phyloP scores from a whole-genome alignment of 495 filamentous ascomycete genomes.

The Aspergillus heteromorphus region DNA sequence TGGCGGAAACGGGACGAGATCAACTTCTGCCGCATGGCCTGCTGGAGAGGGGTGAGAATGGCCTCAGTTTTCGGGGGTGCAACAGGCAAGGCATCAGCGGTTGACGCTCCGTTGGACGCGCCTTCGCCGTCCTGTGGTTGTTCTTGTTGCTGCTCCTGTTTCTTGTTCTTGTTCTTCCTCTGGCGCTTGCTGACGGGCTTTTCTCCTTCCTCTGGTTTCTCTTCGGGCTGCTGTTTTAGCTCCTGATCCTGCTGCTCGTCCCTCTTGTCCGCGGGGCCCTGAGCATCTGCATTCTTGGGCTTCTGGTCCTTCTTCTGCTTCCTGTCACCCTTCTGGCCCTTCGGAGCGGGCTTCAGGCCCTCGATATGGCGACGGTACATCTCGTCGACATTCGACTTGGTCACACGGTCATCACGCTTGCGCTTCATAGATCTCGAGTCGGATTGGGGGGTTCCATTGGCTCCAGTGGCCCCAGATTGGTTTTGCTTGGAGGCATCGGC shows the following conservation, averaged over 20 bases:
- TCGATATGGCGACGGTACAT: slow-evolving; percentile 79
- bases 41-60: slow-evolving; percentile 84
- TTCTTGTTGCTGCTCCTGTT: slow-evolving; percentile 18
- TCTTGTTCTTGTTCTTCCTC: slow-evolving; percentile 37
- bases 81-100: slow-evolving; percentile 22
- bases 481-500: slow-evolving; percentile 35
- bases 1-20: slow-evolving; percentile 93
- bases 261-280: slow-evolving; percentile 24
- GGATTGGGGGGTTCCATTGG: slow-evolving; percentile 23
- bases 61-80: slow-evolving; percentile 31
- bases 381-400: slow-evolving; percentile 63
- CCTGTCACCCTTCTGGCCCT: slow-evolving; percentile 30
- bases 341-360: slow-evolving; percentile 38
- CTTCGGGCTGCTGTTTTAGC: slow-evolving; percentile 19
- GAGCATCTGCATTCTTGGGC: slow-evolving; percentile 5
- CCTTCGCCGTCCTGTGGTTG: too few relatives aligned
- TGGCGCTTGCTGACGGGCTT: slow-evolving; percentile 25
- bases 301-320: slow-evolving; percentile 39
- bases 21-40: slow-evolving; percentile 88
- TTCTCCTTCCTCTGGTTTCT: slow-evolving; percentile 19
- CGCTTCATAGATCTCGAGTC: slow-evolving; percentile 45
- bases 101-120: slow-evolving; percentile 16
- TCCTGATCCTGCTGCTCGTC: slow-evolving; percentile 14
- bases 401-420: slow-evolving; percentile 58
- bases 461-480: slow-evolving; percentile 17